Evolutionary conservation across 371 early-diverging fungal species (phyloP), one percentile per base, ranked within the genome.

Genomic region (Mortierella sp.): DNA sequence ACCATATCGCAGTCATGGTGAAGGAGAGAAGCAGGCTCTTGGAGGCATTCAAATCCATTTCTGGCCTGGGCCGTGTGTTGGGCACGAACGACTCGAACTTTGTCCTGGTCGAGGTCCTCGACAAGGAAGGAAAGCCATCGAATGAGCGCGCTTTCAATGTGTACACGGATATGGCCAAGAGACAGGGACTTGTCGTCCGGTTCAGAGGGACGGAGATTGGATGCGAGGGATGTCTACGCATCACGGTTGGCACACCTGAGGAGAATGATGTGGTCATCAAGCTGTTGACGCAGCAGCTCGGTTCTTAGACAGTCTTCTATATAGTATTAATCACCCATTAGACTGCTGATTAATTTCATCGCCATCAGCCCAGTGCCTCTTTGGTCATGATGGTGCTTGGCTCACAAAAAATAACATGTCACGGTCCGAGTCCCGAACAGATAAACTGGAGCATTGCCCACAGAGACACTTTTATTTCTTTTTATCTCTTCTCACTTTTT

Each of bases 51-150:
- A 58, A 79, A 43, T 53, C 61, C 5, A 55, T 94, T 9, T 69
- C 83, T 4, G 87, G 88, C 7, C 64, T 93, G 21, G 92, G 92
- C 14, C 79, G 82, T 27, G 85, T 96, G 49, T 64, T 95, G 27
- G 98, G 99, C 49, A 87, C 85, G 37, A 92, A 92, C 70, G 94
- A 98, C 58, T 94, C 95, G 59, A 99, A 99, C 86, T 99, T 99
- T 87, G 83, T 99, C 4, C 70, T 99, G 50, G 93, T 90, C 7
- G 91, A 92, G 60, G 79, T 98, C 26, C 78, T 94, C 17, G 85
- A 89, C 70, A 56, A 70, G 55, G 79, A 84, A 6, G 90, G 90
- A 2, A 64, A 82, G 31, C 90, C 95, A 12, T 83, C 81, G 66
- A 97, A 93, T 76, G 84, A 84, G 6, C 83, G 88, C 17, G 95